Evolutionary conservation across 306 rosid species (phyloP).

Genomic region (Elaeagnus macrophylla): DNA sequence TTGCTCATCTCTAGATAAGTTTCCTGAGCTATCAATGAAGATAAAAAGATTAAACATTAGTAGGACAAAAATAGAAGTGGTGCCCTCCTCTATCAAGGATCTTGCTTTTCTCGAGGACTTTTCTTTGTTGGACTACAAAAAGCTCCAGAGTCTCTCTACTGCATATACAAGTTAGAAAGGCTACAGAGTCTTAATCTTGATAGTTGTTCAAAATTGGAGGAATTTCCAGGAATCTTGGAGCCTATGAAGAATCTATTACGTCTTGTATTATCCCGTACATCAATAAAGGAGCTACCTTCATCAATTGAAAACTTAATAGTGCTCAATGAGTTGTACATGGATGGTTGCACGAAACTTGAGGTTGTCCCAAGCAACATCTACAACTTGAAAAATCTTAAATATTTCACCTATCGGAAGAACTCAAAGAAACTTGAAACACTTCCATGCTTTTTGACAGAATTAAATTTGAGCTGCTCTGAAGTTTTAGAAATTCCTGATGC

Average conservation of each 20-base stretch:
- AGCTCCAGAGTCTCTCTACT: constrained; percentile 3
- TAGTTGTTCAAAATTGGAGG: constrained; percentile 17
- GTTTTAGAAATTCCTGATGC: too few species aligned
- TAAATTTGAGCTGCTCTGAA: too few species aligned
- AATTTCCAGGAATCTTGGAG: constrained; percentile 17
- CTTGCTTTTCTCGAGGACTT: not conserved
- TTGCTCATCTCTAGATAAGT: not conserved
- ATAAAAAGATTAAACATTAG: not conserved
- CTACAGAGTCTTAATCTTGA: constrained; percentile 22
- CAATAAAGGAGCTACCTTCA: constrained; percentile 11
- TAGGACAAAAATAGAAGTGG: not conserved
- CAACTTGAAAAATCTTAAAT: too few species aligned
- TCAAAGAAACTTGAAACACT: too few species aligned
- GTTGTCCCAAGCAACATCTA: not conserved
- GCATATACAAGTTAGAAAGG: constrained; percentile 19
- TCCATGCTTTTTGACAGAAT: too few species aligned
- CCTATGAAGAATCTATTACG: constrained; percentile 17
- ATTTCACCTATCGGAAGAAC: too few species aligned
- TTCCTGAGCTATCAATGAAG: not conserved
- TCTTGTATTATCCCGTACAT: constrained; percentile 19
- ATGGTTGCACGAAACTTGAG: not conserved
- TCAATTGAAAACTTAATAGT: not conserved
- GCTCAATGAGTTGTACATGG: not conserved
- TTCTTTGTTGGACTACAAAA: constrained; percentile 14
- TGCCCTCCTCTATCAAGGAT: constrained; percentile 1